Base-by-base conservation (phyloP, 176 grass and related monocot genomes). In the Alopecurus myosuroides region DNA sequence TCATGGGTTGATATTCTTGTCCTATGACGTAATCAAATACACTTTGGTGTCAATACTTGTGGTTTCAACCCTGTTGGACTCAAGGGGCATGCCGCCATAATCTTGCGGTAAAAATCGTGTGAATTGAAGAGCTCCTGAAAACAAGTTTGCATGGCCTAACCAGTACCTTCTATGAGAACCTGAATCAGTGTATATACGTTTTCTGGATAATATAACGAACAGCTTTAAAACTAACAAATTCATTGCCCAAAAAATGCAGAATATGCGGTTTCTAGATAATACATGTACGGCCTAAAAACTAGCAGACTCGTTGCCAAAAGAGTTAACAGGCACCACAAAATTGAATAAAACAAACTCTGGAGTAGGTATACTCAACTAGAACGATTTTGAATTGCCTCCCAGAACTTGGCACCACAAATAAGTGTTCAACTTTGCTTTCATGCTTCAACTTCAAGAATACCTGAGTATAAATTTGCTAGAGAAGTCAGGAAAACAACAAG, bases 381-480 rank as follows among this genome's bases (percentile, higher is more conserved):
- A 90, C 89, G 85, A 99, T 85, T 82, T 99, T 97, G 77, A 89
- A 96, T 61, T 99, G 97, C 79, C 78, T 97, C 14, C 65, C 79
- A 87, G 91, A 94, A 76, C 83, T 88, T 23, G 86, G 88, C 36
- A 94, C 72, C 50, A 94, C 88, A 91, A 99, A 99, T 44, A 99
- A 71, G 73, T 99, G 97, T 78, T 99, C 94, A 84, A 94, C 91
- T 25, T 97, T 94, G 29, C 87, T 96, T 86, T 97, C 92, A 94
- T 99, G 97, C 88, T 86, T 87, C 65, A 99, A 79, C 61, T 97
- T 99, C 63, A 99, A 84, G 81, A 97, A 89, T 20, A 97, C 86
- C 97, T 99, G 79, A 68, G 81, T 56, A 82, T 11, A 86, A 84
- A 65, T 87, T 33, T 87, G 23, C 41, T 84, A 30, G 56, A 80